phyloP scores from a whole-genome alignment of 2,329 filamentous ascomycete genomes.

The Fusarium gaditjirri region DNA sequence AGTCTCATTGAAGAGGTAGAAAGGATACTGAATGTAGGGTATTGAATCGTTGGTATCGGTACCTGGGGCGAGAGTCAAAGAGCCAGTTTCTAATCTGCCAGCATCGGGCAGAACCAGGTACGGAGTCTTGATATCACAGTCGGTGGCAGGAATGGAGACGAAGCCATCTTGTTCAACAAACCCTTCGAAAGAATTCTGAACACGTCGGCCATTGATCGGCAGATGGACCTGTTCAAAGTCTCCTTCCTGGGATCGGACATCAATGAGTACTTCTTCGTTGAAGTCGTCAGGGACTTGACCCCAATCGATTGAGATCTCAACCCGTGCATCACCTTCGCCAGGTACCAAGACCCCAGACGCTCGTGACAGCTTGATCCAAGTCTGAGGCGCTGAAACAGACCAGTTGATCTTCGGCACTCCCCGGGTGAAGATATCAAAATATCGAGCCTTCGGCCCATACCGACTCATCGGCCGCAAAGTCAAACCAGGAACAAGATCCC shows the following conservation, averaged over 20 bases:
- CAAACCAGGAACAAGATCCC: conserved; percentile 66
- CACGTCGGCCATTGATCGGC: conserved; percentile 61
- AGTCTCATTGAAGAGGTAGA: conserved; percentile 20
- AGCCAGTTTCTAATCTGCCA: conserved; percentile 23
- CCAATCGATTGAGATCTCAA: conserved; percentile 39
- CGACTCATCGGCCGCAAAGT: conserved; percentile 67
- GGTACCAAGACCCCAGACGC: conserved; percentile 60
- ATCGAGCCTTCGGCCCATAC: conserved; percentile 65
- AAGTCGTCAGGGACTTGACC: conserved; percentile 54
- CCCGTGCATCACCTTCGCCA: conserved; percentile 36
- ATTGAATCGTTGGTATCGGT: fast-evolving
- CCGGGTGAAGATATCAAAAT: conserved; percentile 72
- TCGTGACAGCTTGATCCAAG: conserved; percentile 64
- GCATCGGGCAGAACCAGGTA: conserved; percentile 30
- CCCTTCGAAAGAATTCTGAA: conserved; percentile 63
- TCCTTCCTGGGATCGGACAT: conserved; percentile 49
- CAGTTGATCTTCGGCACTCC: conserved; percentile 65
- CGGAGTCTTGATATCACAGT: background rate
- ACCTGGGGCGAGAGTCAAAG: conserved; percentile 5
- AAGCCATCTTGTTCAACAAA: conserved; percentile 69
- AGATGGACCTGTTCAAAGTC: conserved; percentile 62
- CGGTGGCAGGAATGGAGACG: conserved; percentile 46
- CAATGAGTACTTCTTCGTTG: conserved; percentile 38
- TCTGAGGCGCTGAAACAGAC: conserved; percentile 57
- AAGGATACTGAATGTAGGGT: conserved; percentile 6